phyloP scores from a whole-genome alignment of 768 basidiomycete genomes.

The Phylloporus sp. region DNA sequence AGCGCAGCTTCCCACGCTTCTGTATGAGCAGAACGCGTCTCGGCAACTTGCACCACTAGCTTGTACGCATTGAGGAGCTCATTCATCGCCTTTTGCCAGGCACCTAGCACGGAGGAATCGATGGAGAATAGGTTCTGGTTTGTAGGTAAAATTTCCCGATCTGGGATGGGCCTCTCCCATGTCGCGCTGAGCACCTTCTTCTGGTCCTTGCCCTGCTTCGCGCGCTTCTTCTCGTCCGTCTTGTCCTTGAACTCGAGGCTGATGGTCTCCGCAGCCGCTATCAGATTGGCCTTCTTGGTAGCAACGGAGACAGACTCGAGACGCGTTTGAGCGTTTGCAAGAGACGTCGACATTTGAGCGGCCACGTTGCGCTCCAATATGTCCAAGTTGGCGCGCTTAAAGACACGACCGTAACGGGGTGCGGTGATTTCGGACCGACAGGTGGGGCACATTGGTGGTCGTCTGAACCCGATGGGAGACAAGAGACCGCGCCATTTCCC shows the following conservation, averaged over 20 bases:
- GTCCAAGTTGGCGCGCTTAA: constrained; percentile 61
- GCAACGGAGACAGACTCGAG: constrained; percentile 29
- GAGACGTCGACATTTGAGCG: constrained; percentile 43
- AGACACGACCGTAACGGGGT: constrained; percentile 56
- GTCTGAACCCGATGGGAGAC: constrained; percentile 37
- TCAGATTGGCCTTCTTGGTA: constrained; percentile 15
- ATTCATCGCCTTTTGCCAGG: constrained; percentile 40
- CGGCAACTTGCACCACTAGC: constrained; percentile 37
- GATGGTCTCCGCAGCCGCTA: constrained; percentile 8
- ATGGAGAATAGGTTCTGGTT: constrained; percentile 28
- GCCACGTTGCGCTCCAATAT: constrained; percentile 63
- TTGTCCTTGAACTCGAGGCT: constrained; percentile 14
- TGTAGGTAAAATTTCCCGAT: constrained; percentile 27
- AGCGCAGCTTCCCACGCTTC: constrained; percentile 61
- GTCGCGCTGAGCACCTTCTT: constrained; percentile 11
- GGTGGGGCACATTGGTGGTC: constrained; percentile 56
- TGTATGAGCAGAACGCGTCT: constrained; percentile 51
- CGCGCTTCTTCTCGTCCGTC: not conserved
- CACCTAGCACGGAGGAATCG: constrained; percentile 25
- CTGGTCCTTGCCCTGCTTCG: constrained; percentile 9
- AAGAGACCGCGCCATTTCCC: constrained; percentile 44
- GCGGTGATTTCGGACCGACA: constrained; percentile 57
- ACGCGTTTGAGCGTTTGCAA: constrained; percentile 29
- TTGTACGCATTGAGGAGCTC: constrained; percentile 39
- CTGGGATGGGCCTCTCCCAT: constrained; percentile 21